Conservation (phyloP, 495 filamentous ascomycete species). For the Talaromyces nanjingensis region DNA sequence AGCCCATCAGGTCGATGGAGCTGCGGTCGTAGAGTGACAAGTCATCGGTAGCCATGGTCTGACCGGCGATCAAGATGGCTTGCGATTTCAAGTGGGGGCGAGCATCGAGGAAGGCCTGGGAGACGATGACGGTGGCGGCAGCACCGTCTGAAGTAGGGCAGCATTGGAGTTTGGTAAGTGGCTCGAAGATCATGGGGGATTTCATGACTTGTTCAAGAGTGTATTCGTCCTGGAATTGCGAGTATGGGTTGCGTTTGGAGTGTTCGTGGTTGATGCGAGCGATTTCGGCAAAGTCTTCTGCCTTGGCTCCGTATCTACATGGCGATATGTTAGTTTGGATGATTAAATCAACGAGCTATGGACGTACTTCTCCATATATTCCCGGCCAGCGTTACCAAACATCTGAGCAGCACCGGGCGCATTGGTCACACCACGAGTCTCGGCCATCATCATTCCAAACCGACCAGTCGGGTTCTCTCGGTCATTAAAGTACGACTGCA, state of each 20-base stretch:
- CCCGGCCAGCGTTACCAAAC: conserved; percentile 90
- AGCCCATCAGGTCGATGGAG: conserved; percentile 83
- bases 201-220: conserved; percentile 77
- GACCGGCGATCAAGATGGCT: conserved; percentile 82
- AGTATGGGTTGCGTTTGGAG: conserved; percentile 88
- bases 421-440: conserved; percentile 70
- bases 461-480: conserved; percentile 68
- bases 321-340: conserved; percentile 13
- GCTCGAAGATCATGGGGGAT: conserved; percentile 68
- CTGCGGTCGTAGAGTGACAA: conserved; percentile 64
- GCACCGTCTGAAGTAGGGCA: conserved; percentile 93
- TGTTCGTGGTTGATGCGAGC: conserved; percentile 92
- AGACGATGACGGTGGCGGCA: conserved; percentile 84
- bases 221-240: conserved; percentile 91
- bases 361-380: conserved; percentile 88
- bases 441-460: conserved; percentile 69
- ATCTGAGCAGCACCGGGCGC: conserved; percentile 83
- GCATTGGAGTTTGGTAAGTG: conserved; percentile 71
- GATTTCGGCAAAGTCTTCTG: conserved; percentile 92
- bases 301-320: conserved; percentile 66
- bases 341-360: background rate
- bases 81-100: conserved; percentile 76
- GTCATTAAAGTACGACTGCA: conserved; percentile 76
- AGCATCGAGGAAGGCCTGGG: conserved; percentile 77
- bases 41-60: conserved; percentile 77